Base-by-base conservation (phyloP, 129 eudicot genomes). In the Arctium minus region DNA sequence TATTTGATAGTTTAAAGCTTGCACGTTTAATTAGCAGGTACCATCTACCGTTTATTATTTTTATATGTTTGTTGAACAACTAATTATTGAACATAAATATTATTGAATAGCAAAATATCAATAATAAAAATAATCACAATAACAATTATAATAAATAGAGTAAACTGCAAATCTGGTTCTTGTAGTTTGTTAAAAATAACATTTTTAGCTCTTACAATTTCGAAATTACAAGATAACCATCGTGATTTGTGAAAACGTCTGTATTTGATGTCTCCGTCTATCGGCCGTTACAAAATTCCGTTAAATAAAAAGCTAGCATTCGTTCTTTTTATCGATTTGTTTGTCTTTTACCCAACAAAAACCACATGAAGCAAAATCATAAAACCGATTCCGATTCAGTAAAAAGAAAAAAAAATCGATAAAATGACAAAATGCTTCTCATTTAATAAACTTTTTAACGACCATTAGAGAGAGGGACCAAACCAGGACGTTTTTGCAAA, bases 11-110 rank as follows among this genome's bases (percentile, higher is more conserved):
- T 70, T 46, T 71, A 70, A 80, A 80, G 70, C 77, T 71, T 70
- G 83, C 83, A 70, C 83, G 83, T 80, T 32, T 80, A 80, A 46
- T 70, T 46, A 70, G 35, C 50, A 70, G 33, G 33, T 11, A 12
- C 38, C 38, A 65, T 36, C 15, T 60, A n/a, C 30, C 31, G 8
- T 38, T 2, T 37, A 40, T 79, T 67, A 29, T 69, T 39, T 79
- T 53, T 76, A 32, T 75, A 75, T 48, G 40, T 13, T 65, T 17
- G 44, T 70, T 42, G 40, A 4, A 39, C 40, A 40, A 2, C 68
- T 17, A 17, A 17, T 44, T 44, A 44, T 44, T 8, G 8, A 44
- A 2, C 50, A 44, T 44, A 44, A 1, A 44, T 7, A 44, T 44
- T 44, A 44, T 44, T 44, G 8, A 44, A 44, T 8, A 7, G 10